Percentiles rank a stretch among this genome's conserved stretches.
Conservation (phyloP, 768 basidiomycete species). For the Russula foetens region DNA sequence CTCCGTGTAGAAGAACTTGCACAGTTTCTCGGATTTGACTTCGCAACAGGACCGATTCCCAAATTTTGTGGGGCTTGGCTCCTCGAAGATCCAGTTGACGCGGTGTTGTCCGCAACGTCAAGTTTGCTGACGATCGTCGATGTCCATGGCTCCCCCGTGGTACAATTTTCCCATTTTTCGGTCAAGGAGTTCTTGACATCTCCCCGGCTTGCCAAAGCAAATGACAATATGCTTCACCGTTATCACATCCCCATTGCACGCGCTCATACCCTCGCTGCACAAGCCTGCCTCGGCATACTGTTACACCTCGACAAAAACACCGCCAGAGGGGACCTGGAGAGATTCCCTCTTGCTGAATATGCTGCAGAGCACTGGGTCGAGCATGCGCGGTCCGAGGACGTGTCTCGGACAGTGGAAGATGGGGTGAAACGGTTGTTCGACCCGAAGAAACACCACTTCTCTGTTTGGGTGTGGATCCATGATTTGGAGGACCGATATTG, state of each 20-base stretch:
- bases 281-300: background rate
- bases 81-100: background rate
- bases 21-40: background rate
- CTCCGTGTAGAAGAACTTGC: background rate
- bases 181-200: constrained; percentile 1
- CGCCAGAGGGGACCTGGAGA: background rate
- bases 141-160: background rate
- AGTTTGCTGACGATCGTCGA: background rate
- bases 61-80: background rate
- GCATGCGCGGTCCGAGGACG: background rate
- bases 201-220: background rate
- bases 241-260: background rate
- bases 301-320: background rate
- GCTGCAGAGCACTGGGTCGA: background rate
- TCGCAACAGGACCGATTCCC: background rate
- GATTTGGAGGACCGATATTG: background rate
- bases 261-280: background rate
- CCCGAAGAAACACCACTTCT: background rate
- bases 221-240: background rate
- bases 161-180: background rate
- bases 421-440: background rate
- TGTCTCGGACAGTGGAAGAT: background rate
- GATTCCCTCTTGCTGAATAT: background rate
- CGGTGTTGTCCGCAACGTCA: background rate
- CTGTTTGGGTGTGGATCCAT: background rate